Conservation (phyloP, 257 asterid genomes). For the Penstemon davidsonii region DNA sequence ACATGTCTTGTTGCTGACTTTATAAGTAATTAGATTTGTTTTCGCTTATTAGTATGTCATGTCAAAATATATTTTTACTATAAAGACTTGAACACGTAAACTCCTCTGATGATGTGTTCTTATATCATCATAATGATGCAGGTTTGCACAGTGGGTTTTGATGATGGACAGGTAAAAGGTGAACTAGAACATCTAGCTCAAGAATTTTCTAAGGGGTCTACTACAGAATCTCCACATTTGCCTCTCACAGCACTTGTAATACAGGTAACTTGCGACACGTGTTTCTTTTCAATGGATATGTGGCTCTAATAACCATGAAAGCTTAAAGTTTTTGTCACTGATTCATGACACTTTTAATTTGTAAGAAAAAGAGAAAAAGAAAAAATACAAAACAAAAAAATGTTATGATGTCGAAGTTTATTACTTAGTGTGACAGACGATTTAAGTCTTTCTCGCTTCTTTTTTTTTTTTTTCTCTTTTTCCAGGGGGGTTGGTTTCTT, state of each 20-base stretch:
- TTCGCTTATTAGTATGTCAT: not conserved
- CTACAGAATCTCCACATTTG: conserved; percentile 56
- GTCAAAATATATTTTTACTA: no score
- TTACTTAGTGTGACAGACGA: no score
- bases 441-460: no score
- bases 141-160: conserved; percentile 69
- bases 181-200: conserved; percentile 72
- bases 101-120: no score
- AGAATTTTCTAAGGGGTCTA: conserved; percentile 64
- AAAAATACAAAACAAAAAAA: no score
- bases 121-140: conserved; percentile 28
- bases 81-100: no score
- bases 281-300: not conserved
- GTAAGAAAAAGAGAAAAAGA: not conserved
- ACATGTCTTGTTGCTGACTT: conserved; percentile 23
- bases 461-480: no score
- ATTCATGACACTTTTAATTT: no score
- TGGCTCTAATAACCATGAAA: not conserved
- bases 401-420: no score
- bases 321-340: not conserved
- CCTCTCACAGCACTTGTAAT: conserved; percentile 77
- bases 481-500: no score
- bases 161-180: conserved; percentile 53
- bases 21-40: conserved; percentile 15
- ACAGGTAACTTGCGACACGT: conserved; percentile 52